Conservation (phyloP, 768 basidiomycete species). For the Suillus fuscotomentosus region DNA sequence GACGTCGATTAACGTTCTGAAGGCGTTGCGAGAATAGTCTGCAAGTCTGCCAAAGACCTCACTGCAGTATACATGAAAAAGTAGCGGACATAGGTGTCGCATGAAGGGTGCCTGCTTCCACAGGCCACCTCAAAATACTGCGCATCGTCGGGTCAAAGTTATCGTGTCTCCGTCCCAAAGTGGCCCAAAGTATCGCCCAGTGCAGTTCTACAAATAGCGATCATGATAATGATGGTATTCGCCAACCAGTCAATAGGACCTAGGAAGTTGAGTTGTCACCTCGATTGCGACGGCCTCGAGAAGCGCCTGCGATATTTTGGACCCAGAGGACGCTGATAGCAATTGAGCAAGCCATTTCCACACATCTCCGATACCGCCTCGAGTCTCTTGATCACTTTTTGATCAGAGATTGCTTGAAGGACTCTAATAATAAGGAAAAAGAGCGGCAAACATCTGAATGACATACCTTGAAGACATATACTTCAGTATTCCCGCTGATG, state of each 20-base stretch:
- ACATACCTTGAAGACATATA: background rate
- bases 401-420: background rate
- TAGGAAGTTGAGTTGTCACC: background rate
- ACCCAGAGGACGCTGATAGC: background rate
- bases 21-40: constrained; percentile 35
- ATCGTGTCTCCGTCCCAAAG: background rate
- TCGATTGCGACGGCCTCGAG: background rate
- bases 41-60: constrained; percentile 36
- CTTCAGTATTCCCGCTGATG: background rate
- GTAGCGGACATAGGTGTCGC: constrained; percentile 39
- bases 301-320: background rate
- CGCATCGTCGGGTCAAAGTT: constrained; percentile 34
- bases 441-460: background rate
- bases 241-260: background rate
- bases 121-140: constrained; percentile 45
- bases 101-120: constrained; percentile 25
- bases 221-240: background rate
- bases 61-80: constrained; percentile 33
- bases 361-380: background rate
- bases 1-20: constrained; percentile 37
- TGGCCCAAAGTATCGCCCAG: background rate
- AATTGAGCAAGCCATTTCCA: background rate
- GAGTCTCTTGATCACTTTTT: background rate
- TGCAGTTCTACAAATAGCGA: background rate
- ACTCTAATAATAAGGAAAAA: background rate